phyloP scores from a whole-genome alignment of 306 rosid genomes.

The Mimosa bimucronata region DNA sequence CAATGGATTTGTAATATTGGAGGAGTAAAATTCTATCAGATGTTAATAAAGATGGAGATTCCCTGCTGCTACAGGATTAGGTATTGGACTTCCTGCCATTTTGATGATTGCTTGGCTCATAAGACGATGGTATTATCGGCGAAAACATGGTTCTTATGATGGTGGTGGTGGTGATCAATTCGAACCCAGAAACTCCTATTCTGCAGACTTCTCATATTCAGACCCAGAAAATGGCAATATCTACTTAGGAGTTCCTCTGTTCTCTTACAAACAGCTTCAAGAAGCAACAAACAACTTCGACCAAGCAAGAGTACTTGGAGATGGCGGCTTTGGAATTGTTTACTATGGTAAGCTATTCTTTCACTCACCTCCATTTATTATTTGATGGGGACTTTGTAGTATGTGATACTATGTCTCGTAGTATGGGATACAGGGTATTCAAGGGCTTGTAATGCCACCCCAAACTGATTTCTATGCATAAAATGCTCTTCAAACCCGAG shows the following conservation, averaged over 20 bases:
- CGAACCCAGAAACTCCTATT: constrained; percentile 29
- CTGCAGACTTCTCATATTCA: constrained; percentile 23
- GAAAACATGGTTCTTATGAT: constrained; percentile 32
- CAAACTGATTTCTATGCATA: no score
- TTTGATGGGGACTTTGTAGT: not conserved
- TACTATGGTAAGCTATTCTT: constrained; percentile 45
- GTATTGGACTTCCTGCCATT: constrained; percentile 36
- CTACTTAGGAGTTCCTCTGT: constrained; percentile 42
- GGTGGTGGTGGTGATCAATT: not conserved
- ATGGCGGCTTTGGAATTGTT: constrained; percentile 60
- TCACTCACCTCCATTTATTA: not conserved
- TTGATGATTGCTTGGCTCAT: constrained; percentile 29
- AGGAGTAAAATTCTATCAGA: not conserved
- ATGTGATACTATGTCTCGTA: no score
- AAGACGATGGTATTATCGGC: constrained; percentile 15
- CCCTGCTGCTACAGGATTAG: constrained; percentile 38
- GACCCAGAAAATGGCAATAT: constrained; percentile 26
- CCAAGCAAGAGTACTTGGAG: constrained; percentile 63
- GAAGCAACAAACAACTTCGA: constrained; percentile 70
- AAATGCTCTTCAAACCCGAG: no score
- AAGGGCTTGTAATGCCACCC: no score
- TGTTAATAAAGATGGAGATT: constrained; percentile 1
- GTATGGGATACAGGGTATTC: not conserved
- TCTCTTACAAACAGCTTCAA: constrained; percentile 50
- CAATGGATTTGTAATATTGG: not conserved